phyloP scores from a whole-genome alignment of 768 basidiomycete genomes.

The Calocybe cyanea region DNA sequence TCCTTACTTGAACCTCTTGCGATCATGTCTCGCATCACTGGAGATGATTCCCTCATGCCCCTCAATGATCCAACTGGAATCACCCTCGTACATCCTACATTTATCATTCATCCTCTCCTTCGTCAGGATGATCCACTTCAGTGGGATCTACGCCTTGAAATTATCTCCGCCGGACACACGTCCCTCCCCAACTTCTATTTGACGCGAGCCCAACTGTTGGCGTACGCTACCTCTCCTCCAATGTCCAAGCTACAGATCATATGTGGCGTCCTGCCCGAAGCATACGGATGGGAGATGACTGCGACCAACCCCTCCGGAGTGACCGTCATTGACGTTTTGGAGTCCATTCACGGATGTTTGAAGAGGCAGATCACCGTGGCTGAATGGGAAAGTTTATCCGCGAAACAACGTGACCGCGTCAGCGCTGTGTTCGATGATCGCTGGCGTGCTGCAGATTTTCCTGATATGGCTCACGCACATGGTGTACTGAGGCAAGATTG shows the following conservation, averaged over 20 bases:
- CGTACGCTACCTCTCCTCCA: constrained; percentile 39
- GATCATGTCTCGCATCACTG: no score
- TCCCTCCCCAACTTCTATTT: not conserved
- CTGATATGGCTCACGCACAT: constrained; percentile 27
- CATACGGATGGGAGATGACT: constrained; percentile 41
- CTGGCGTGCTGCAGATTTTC: constrained; percentile 36
- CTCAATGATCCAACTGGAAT: no score
- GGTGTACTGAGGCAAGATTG: constrained; percentile 50
- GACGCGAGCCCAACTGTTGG: not conserved
- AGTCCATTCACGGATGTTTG: constrained; percentile 38
- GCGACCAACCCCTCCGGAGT: constrained; percentile 40
- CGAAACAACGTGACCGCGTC: constrained; percentile 40
- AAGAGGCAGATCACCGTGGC: constrained; percentile 30
- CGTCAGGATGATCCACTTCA: no score
- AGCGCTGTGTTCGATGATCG: constrained; percentile 40
- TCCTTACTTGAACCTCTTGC: no score
- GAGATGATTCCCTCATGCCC: no score
- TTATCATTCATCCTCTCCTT: no score
- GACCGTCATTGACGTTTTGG: constrained; percentile 49
- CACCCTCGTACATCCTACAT: no score
- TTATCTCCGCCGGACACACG: not conserved
- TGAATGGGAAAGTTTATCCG: constrained; percentile 41
- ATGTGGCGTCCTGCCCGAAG: constrained; percentile 42
- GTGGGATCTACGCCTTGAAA: no score
- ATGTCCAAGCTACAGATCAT: constrained; percentile 32